A percentile compares a stretch with the other conserved stretches of the same genome.
phyloP scores from a whole-genome alignment of 2,329 filamentous ascomycete species.

The Rutstroemia sydowiana region DNA sequence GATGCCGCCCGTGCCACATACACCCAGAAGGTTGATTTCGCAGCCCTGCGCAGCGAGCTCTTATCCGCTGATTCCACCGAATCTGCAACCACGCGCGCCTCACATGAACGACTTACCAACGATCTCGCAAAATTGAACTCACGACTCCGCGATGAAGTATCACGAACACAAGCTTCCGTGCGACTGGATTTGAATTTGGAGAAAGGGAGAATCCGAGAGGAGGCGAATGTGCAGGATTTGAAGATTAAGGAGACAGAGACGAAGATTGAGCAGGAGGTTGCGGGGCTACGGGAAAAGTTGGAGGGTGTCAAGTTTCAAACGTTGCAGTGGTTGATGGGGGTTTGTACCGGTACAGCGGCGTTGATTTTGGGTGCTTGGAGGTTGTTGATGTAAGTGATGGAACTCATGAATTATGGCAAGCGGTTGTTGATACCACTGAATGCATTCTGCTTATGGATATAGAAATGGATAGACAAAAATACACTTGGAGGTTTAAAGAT shows the following conservation, averaged over 20 bases:
- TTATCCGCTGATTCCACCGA: constrained; percentile 88
- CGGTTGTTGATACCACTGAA: too few relatives aligned
- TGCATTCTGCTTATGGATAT: too few relatives aligned
- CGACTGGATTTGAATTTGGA: constrained; percentile 90
- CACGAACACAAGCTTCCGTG: constrained; percentile 87
- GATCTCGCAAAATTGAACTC: constrained; percentile 91
- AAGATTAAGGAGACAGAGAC: constrained; percentile 99
- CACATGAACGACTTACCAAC: constrained; percentile 88
- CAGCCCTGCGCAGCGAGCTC: constrained; percentile 90
- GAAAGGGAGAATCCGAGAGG: constrained; percentile 92
- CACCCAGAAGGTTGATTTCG: constrained; percentile 93
- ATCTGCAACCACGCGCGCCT: constrained; percentile 75
- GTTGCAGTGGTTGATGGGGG: constrained; percentile 94
- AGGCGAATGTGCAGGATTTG: constrained; percentile 92
- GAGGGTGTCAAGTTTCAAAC: constrained; percentile 98
- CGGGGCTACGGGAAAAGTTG: constrained; percentile 79
- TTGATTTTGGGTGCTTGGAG: constrained; percentile 64
- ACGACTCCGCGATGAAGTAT: constrained; percentile 85
- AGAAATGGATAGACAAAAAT: too few relatives aligned
- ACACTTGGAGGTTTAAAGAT: too few relatives aligned
- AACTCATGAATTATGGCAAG: neutral
- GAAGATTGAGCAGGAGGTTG: constrained; percentile 95
- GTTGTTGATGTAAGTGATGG: constrained; percentile 51
- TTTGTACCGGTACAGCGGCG: constrained; percentile 60
- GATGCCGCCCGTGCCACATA: constrained; percentile 77